phyloP scores from a whole-genome alignment of 2,329 filamentous ascomycete genomes.

The Juglanconis juglandina region DNA sequence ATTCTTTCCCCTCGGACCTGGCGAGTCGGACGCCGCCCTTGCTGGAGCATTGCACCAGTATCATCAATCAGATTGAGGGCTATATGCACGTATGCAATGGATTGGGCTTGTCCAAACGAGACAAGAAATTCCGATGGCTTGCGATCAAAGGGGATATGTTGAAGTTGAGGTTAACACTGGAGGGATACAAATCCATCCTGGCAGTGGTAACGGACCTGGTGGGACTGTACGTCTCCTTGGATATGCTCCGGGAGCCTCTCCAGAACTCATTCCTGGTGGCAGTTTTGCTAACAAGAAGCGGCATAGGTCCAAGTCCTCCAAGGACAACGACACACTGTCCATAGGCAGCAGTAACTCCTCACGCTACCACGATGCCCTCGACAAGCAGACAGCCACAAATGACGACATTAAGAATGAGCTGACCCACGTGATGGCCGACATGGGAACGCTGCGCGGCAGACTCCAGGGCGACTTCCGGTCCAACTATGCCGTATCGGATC shows the following conservation, averaged over 20 bases:
- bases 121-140: constrained; percentile 37
- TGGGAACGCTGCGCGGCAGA: constrained; percentile 30
- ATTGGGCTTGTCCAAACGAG: constrained; percentile 29
- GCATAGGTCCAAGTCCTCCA: constrained; percentile 15
- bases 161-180: constrained; percentile 31
- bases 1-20: constrained; percentile 32
- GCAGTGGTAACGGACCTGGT: constrained; percentile 40
- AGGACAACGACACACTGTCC: constrained; percentile 19
- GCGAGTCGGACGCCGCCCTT: constrained; percentile 33
- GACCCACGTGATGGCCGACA: constrained; percentile 31
- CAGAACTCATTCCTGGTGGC: no score
- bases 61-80: constrained; percentile 35
- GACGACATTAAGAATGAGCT: constrained; percentile 27
- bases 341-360: constrained; percentile 11
- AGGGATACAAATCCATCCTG: constrained; percentile 36
- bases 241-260: background rate
- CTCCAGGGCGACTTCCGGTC: constrained; percentile 51
- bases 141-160: constrained; percentile 30
- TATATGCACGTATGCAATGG: constrained; percentile 31
- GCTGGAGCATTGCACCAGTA: constrained; percentile 31
- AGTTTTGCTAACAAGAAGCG: background rate
- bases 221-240: constrained; percentile 31
- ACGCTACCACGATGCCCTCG: constrained; percentile 1
- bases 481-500: constrained; percentile 64
- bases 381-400: background rate